These are phyloP conservation scores for Plasmodium coatneyi DNA, from an alignment of 169 alveolate genomes.

Conservation along the genomic window DNA sequence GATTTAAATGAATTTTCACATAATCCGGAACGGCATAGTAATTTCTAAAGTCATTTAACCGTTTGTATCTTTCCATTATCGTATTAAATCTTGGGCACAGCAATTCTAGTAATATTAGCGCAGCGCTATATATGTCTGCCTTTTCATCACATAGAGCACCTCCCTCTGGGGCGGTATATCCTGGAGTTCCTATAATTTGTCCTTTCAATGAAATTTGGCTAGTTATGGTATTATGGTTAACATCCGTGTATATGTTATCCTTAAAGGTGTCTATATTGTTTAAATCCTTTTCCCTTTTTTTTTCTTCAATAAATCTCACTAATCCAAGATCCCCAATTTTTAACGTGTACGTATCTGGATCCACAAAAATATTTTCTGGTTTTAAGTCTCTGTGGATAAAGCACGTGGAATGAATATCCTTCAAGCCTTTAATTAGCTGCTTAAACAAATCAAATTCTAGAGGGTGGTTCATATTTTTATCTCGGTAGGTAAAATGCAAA, in stretches of 20 bases:
- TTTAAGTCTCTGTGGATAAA: conserved; percentile 93
- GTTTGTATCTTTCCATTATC: conserved; percentile 89
- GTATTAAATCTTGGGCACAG: conserved; percentile 91
- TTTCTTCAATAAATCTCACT: conserved; percentile 88
- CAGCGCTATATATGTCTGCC: conserved; percentile 92
- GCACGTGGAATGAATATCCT: conserved; percentile 90
- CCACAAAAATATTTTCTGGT: conserved; percentile 92
- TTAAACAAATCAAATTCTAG: conserved; percentile 87
- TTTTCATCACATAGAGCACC: conserved; percentile 92
- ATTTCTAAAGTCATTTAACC: conserved; percentile 87
- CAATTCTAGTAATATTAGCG: conserved; percentile 89
- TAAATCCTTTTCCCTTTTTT: conserved; percentile 75
- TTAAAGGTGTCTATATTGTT: conserved; percentile 45
- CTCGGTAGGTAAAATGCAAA: conserved; percentile 64
- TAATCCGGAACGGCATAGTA: conserved; percentile 86
- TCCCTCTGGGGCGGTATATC: conserved; percentile 93
- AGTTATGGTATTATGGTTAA: conserved; percentile 67
- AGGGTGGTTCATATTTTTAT: conserved; percentile 75
- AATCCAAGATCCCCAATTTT: conserved; percentile 94
- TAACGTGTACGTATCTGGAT: conserved; percentile 83
- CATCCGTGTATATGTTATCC: conserved; percentile 58
- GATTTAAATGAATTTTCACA: conserved; percentile 80
- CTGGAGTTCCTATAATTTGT: conserved; percentile 93
- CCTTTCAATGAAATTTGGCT: conserved; percentile 86
- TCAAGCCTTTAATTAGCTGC: conserved; percentile 90